Conservation (phyloP, 2,329 filamentous ascomycete species). For the Ceratocystis albifundus region DNA sequence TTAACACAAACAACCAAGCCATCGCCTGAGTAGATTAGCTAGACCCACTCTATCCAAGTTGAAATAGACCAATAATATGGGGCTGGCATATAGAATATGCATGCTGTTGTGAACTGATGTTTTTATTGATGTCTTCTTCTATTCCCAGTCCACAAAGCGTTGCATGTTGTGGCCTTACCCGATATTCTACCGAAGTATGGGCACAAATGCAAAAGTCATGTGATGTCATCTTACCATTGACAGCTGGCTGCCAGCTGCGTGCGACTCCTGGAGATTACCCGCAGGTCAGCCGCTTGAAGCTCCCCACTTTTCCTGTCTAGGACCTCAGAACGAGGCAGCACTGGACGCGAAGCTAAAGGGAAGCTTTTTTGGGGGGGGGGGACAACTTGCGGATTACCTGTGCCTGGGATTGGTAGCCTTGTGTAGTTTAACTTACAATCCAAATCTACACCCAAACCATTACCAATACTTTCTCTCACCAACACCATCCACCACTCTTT, state of each 20-base stretch:
- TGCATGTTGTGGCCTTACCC: no score
- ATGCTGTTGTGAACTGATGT: no score
- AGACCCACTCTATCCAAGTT: no score
- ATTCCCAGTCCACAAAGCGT: no score
- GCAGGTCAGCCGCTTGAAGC: constrained; percentile 1
- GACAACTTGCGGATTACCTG: neutral
- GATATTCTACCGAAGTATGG: no score
- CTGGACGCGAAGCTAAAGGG: constrained; percentile 8
- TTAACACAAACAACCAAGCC: no score
- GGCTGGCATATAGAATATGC: no score
- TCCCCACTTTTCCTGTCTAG: neutral
- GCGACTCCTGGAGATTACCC: neutral
- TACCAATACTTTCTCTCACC: neutral
- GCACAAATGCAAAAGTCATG: neutral
- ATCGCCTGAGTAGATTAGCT: no score
- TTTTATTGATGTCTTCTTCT: no score
- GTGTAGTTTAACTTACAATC: neutral
- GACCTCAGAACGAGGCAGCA: constrained; percentile 1
- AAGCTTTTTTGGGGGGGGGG: neutral
- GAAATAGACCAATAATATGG: neutral
- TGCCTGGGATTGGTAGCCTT: constrained; percentile 1
- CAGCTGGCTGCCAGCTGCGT: neutral
- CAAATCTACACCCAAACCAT: no score
- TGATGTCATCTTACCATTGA: neutral
- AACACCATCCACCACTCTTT: neutral